Conservation (phyloP, 768 basidiomycete species). For the Psilocybe subaeruginosa region DNA sequence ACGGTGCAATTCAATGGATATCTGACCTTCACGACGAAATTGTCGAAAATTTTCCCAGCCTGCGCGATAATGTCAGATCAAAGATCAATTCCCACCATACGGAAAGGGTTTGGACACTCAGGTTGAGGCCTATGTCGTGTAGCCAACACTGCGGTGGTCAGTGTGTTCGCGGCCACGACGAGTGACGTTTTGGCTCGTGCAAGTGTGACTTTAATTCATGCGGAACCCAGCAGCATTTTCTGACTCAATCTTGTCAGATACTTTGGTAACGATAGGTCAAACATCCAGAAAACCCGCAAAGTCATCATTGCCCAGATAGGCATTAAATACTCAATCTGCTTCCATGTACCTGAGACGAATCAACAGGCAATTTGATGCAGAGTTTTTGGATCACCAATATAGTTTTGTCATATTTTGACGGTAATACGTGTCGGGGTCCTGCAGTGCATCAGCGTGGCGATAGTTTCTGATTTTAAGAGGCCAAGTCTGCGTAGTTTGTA, state of each 20-base stretch:
- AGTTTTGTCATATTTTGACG: too few species aligned
- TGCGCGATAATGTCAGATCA: background rate
- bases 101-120: slow-evolving; percentile 9
- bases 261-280: slow-evolving; percentile 5
- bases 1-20: slow-evolving; percentile 12
- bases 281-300: slow-evolving; percentile 11
- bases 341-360: too few species aligned
- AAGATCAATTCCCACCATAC: slow-evolving; percentile 2
- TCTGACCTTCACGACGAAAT: slow-evolving; percentile 6
- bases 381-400: too few species aligned
- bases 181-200: slow-evolving; percentile 7
- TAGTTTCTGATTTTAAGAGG: too few species aligned
- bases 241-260: background rate
- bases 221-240: background rate
- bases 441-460: too few species aligned
- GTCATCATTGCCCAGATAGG: slow-evolving; percentile 4
- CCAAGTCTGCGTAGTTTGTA: too few species aligned
- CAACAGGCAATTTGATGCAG: too few species aligned
- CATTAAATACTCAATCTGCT: background rate
- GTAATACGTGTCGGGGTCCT: too few species aligned
- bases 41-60: slow-evolving; percentile 6
- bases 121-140: slow-evolving; percentile 4
- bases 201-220: background rate
- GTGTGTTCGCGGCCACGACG: slow-evolving; percentile 15
- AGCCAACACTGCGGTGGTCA: background rate